These are phyloP conservation scores for Blastocystis sp. DNA, from an alignment of 352 stramenopile genomes.

Conservation along the genomic window DNA sequence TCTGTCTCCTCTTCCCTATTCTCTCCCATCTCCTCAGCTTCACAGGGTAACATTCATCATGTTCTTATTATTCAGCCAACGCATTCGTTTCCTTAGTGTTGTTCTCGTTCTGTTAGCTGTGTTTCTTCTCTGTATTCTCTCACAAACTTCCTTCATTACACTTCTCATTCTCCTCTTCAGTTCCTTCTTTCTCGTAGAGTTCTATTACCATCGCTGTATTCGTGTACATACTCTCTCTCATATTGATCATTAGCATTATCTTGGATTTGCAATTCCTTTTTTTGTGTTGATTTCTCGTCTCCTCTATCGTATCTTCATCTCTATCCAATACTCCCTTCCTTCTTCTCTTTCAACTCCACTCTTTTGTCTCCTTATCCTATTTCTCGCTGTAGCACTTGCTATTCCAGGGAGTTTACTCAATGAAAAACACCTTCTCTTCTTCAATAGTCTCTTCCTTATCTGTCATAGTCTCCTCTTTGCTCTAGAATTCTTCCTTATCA, in stretches of 20 bases:
- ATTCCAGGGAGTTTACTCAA: neutral
- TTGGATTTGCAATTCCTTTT: neutral
- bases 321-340: neutral
- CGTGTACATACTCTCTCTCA: neutral
- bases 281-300: neutral
- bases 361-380: neutral
- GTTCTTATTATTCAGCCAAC: neutral
- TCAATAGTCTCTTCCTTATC: neutral
- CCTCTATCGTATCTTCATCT: neutral
- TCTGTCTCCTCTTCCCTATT: constrained; percentile 28
- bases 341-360: neutral
- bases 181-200: neutral
- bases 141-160: neutral
- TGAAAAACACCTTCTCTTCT: neutral
- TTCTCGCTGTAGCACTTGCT: neutral
- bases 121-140: neutral
- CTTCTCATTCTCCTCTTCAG: neutral
- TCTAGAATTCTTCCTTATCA: constrained; percentile 54
- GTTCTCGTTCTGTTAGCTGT: neutral
- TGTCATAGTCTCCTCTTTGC: neutral
- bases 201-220: constrained; percentile 12
- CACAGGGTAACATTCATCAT: neutral
- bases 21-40: constrained; percentile 22
- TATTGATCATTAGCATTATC: neutral
- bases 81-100: neutral